These are phyloP conservation scores for Lentinula boryana DNA, from an alignment of 768 basidiomycete genomes.

Conservation along the genomic window DNA sequence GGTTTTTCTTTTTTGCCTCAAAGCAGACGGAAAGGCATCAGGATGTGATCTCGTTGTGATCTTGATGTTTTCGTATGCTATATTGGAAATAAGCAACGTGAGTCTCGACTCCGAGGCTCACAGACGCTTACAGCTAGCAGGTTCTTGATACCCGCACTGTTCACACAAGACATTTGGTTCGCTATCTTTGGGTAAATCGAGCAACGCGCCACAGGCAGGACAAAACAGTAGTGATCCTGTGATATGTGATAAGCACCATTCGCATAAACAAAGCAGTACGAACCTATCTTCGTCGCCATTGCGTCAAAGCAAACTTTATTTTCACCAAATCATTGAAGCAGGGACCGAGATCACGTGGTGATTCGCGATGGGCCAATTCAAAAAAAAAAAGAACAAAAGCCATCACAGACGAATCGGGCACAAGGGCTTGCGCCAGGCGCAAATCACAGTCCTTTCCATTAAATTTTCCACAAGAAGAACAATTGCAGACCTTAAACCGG, in stretches of 20 bases:
- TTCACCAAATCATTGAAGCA: not conserved
- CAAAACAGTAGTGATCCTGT: constrained; percentile 92
- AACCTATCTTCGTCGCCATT: constrained; percentile 28
- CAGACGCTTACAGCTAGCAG: constrained; percentile 63
- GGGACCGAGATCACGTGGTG: not conserved
- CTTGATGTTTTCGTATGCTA: constrained; percentile 89
- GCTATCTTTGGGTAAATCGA: constrained; percentile 73
- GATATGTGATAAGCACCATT: not conserved
- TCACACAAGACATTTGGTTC: constrained; percentile 77
- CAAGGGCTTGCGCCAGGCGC: not conserved
- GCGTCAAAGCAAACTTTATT: not conserved
- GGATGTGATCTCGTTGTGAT: constrained; percentile 89
- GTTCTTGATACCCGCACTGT: constrained; percentile 83
- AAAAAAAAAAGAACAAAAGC: constrained; percentile 1
- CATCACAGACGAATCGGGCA: not conserved
- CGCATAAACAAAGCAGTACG: not conserved
- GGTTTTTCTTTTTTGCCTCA: constrained; percentile 85
- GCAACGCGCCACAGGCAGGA: constrained; percentile 85
- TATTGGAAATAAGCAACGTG: not conserved
- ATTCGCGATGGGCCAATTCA: not conserved
- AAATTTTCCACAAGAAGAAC: constrained; percentile 4
- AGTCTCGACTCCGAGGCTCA: not conserved
- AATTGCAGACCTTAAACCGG: not conserved
- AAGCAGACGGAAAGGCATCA: constrained; percentile 87
- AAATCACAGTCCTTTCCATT: not conserved